Evolutionary conservation across 208 protist genomes (phyloP).

Genomic region (Acanthamoeba healyi): DNA sequence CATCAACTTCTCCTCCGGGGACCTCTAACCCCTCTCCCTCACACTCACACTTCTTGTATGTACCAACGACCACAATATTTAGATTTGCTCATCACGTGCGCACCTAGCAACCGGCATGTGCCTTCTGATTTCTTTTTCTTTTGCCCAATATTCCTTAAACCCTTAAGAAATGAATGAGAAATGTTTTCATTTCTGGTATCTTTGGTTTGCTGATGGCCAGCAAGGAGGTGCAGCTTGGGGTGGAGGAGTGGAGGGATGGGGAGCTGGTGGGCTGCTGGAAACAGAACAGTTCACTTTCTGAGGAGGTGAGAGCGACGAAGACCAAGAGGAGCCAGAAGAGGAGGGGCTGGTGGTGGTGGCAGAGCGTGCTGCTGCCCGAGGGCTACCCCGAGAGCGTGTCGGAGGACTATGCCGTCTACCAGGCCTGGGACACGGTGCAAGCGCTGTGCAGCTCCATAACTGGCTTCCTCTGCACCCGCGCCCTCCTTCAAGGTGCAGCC

Average conservation of each 20-base stretch:
- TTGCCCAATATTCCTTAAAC: too few relatives aligned
- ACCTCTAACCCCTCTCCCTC: background rate
- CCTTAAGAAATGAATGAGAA: too few relatives aligned
- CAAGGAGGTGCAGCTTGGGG: background rate
- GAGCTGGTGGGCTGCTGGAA: background rate
- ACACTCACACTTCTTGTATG: too few relatives aligned
- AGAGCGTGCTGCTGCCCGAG: slow-evolving; percentile 75
- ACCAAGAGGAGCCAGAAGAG: background rate
- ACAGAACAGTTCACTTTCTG: background rate
- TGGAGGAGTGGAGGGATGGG: background rate
- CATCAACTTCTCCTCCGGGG: background rate
- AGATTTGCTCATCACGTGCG: too few relatives aligned
- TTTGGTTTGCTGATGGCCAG: too few relatives aligned
- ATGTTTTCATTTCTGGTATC: too few relatives aligned
- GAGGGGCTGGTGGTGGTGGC: background rate
- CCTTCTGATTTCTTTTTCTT: too few relatives aligned
- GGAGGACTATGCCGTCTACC: slow-evolving; percentile 86
- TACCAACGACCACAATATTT: too few relatives aligned
- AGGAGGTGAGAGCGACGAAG: background rate
- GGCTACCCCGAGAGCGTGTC: slow-evolving; percentile 87
- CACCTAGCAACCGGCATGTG: too few relatives aligned
- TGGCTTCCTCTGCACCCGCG: slow-evolving; percentile 83
- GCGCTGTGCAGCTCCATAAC: slow-evolving; percentile 85
- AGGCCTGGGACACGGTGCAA: slow-evolving; percentile 87
- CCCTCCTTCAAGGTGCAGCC: slow-evolving; percentile 79